phyloP scores from a whole-genome alignment of 176 grass and related monocot genomes.

The Cymbopogon citratus region DNA sequence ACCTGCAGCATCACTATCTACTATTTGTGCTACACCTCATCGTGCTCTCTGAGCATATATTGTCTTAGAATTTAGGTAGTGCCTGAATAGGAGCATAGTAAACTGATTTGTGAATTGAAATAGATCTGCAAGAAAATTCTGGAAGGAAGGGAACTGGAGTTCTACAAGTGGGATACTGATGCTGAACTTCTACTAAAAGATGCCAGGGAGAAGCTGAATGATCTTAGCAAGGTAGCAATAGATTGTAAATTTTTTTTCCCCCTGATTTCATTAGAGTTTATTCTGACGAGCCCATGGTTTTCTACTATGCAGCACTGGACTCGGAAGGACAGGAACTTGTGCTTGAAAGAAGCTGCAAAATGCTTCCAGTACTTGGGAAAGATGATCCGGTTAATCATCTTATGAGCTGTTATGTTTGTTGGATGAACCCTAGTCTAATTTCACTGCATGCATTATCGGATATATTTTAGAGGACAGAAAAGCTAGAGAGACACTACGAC shows the following conservation, averaged over 20 bases:
- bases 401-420: conserved; percentile 14
- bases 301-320: conserved; percentile 68
- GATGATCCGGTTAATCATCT: conserved; percentile 75
- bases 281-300: conserved; percentile 6
- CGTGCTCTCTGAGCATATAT: neutral
- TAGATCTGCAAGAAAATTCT: conserved; percentile 69
- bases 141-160: conserved; percentile 66
- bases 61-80: conserved; percentile 12
- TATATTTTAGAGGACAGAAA: neutral
- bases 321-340: conserved; percentile 74
- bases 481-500: neutral
- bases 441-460: neutral
- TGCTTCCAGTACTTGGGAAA: conserved; percentile 66
- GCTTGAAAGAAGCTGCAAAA: conserved; percentile 76
- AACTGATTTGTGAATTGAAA: conserved; percentile 19
- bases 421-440: neutral
- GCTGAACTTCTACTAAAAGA: conserved; percentile 62
- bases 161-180: conserved; percentile 88
- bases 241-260: neutral
- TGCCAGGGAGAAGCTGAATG: conserved; percentile 70
- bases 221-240: conserved; percentile 63
- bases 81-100: neutral
- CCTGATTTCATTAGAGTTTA: conserved; percentile 6
- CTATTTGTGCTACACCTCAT: neutral
- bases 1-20: neutral